These are phyloP conservation scores for Gynochthodes officinalis DNA, from an alignment of 257 asterid genomes.

Conservation along the genomic window DNA sequence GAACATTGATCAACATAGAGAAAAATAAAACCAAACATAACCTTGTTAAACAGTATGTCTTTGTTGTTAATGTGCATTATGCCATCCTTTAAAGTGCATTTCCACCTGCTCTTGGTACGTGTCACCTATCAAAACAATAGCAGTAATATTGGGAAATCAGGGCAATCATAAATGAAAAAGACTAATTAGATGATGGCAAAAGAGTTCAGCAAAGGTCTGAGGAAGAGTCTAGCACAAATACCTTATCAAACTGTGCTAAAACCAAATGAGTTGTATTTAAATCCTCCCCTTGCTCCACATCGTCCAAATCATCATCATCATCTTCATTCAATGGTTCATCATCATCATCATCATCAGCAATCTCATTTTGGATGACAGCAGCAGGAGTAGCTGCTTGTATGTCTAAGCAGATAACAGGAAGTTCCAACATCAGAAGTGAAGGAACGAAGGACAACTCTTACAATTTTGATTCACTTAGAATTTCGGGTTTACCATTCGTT, in stretches of 20 bases:
- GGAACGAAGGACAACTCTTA: background rate
- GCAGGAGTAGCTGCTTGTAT: constrained; percentile 93
- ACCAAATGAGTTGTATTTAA: constrained; percentile 77
- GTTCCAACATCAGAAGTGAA: constrained; percentile 17
- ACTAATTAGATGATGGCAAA: background rate
- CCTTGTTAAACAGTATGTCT: constrained; percentile 79
- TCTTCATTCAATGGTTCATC: constrained; percentile 94
- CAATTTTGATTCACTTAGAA: constrained; percentile 7
- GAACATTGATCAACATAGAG: background rate
- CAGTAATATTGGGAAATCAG: background rate
- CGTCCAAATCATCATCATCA: constrained; percentile 90
- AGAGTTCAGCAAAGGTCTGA: background rate
- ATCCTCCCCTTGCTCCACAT: constrained; percentile 84
- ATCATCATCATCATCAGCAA: constrained; percentile 71
- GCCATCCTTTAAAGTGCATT: constrained; percentile 89
- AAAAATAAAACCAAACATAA: constrained; percentile 3
- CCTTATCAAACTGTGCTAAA: constrained; percentile 97
- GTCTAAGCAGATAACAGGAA: constrained; percentile 37
- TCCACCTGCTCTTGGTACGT: constrained; percentile 98
- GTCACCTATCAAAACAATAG: constrained; percentile 56
- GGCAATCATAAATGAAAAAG: background rate
- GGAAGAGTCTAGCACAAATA: constrained; percentile 8
- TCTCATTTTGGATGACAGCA: constrained; percentile 60
- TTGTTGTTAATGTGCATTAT: constrained; percentile 93
- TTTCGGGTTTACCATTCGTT: constrained; percentile 54